Evolutionary conservation across 1,284 basidiomycete species (phyloP).

Genomic region (Malassezia slooffiae): DNA sequence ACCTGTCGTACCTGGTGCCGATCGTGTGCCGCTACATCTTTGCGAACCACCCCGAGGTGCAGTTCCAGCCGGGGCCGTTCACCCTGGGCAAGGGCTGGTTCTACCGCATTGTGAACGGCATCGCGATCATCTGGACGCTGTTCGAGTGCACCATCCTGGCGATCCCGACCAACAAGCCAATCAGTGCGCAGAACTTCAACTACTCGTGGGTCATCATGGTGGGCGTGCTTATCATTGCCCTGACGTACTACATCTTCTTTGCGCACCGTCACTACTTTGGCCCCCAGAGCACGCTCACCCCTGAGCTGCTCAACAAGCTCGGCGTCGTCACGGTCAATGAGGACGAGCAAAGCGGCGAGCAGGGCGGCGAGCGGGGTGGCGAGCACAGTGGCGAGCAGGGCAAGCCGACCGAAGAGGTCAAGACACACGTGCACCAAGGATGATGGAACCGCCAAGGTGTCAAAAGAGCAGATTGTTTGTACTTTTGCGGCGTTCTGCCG

Average conservation of each 20-base stretch:
- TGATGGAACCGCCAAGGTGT: no score
- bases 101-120: slow-evolving; percentile 57
- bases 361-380: background rate
- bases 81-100: slow-evolving; percentile 65
- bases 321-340: slow-evolving; percentile 28
- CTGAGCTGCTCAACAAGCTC: slow-evolving; percentile 31
- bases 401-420: no score
- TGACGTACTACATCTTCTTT: slow-evolving; percentile 48
- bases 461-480: no score
- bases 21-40: slow-evolving; percentile 56
- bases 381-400: no score
- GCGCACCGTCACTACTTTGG: slow-evolving; percentile 50
- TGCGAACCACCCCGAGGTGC: slow-evolving; percentile 66
- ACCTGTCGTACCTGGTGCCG: slow-evolving; percentile 53
- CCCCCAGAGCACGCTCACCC: slow-evolving; percentile 38
- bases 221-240: slow-evolving; percentile 47
- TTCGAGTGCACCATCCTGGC: slow-evolving; percentile 44
- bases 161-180: slow-evolving; percentile 28
- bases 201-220: slow-evolving; percentile 46
- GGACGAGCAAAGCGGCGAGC: slow-evolving; percentile 5
- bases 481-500: no score
- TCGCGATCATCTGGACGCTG: slow-evolving; percentile 54
- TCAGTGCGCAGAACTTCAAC: slow-evolving; percentile 25
- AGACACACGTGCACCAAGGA: no score
- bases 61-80: slow-evolving; percentile 77